phyloP scores from a whole-genome alignment of 805 yeast genomes.

The Saccharomycopsis sp. region DNA sequence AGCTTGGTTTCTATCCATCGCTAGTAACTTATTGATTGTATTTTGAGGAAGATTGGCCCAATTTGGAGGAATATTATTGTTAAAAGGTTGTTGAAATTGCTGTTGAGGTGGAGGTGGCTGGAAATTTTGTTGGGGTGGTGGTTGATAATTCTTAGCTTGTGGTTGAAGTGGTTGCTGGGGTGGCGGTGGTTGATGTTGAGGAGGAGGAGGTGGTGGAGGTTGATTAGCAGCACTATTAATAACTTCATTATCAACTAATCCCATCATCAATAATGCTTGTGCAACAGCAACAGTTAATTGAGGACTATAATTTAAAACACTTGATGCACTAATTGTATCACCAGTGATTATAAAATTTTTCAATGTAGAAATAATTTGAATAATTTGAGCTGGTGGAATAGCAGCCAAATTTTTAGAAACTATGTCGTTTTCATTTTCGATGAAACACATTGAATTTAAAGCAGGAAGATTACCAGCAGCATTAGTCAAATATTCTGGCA shows the following conservation, averaged over 20 bases:
- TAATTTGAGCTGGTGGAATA: constrained; percentile 60
- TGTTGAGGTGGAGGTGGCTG: constrained; percentile 47
- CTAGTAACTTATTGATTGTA: constrained; percentile 5
- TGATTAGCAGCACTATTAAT: constrained; percentile 41
- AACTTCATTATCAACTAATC: constrained; percentile 59
- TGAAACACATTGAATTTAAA: constrained; percentile 26
- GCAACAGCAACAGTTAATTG: constrained; percentile 57
- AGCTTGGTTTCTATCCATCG: constrained; percentile 13
- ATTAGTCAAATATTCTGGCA: constrained; percentile 39
- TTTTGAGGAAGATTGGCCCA: constrained; percentile 11
- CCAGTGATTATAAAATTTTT: constrained; percentile 46
- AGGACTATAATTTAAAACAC: constrained; percentile 42
- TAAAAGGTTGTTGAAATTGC: constrained; percentile 33
- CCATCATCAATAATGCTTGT: constrained; percentile 69
- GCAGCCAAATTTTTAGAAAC: constrained; percentile 51
- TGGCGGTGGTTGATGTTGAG: not conserved
- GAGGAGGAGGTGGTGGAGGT: not conserved
- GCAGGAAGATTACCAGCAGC: constrained; percentile 51
- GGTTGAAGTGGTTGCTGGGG: not conserved
- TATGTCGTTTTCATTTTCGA: constrained; percentile 35
- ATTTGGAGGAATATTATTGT: constrained; percentile 9
- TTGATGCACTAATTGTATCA: constrained; percentile 33
- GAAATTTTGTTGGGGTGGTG: constrained; percentile 6
- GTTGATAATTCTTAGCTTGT: not conserved
- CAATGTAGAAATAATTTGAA: constrained; percentile 58